Evolutionary conservation across 352 stramenopile genomes (phyloP), one percentile per base, ranked within the genome.

Genomic region (Phytophthora brassicae): DNA sequence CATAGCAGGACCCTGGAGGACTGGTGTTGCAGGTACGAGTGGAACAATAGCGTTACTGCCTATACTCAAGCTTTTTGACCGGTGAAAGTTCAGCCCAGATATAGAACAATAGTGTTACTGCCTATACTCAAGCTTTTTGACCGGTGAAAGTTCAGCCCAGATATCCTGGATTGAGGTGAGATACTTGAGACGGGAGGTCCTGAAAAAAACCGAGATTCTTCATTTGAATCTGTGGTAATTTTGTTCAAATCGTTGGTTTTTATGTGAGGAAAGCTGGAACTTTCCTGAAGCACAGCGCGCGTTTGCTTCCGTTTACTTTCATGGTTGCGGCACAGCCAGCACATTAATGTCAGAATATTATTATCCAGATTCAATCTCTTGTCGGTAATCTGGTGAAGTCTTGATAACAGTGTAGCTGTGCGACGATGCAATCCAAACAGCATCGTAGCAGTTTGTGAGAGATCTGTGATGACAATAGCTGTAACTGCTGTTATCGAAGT

Each of bases 391-490:
- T 43, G 3, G 8, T 29, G 23, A 16, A 63, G 35, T 20, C 39
- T 23, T 12, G n/a, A 23, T 16, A 31, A n/a, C 24, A 55, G 41
- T 14, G 38, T 14, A 8, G 46, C 38, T 7, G 26, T 62, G 8
- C 36, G 20, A n/a, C 26, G 33, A 20, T 60, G 43, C 1, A 66
- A 44, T 17, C 56, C 39, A 6, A 56, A 68, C 1, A 68, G 35
- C 23, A 36, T 53, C 16, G 24, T 39, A 7, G 31, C 42, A 4
- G 53, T 45, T 20, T 63, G 52, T 0, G 44, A n/a, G 4, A 60
- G 51, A 24, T 75, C 61, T 1, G 68, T 47, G 17, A 56, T 26
- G 19, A 64, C 53, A 22, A 75, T 50, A 17, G 48, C 42, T 16
- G 29, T 24, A 23, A 54, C 46, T 12, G 41, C n/a, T 14, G n/a